Conservation (phyloP, 371 early-diverging fungal species). For the Batrachochytrium dendrobatidis region DNA sequence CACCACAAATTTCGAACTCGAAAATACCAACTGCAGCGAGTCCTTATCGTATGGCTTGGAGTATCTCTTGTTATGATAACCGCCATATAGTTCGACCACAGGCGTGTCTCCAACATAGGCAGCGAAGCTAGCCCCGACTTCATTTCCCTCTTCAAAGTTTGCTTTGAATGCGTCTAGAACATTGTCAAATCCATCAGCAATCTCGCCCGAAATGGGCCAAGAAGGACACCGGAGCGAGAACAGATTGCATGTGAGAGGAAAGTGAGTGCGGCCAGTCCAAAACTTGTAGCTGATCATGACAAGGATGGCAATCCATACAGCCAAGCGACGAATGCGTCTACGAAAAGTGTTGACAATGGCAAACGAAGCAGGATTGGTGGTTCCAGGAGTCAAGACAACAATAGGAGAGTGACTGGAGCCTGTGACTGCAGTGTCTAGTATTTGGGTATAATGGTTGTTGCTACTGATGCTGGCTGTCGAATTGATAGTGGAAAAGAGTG, state of each 20-base stretch:
- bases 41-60: conserved; percentile 39
- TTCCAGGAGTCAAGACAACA: no score
- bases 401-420: background rate
- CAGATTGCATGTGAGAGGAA: conserved; percentile 6
- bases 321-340: background rate
- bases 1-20: conserved; percentile 51
- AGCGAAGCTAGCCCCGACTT: conserved; percentile 31
- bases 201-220: conserved; percentile 20
- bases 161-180: conserved; percentile 18
- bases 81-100: conserved; percentile 58
- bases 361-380: background rate
- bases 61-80: conserved; percentile 45
- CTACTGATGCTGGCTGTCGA: background rate
- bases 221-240: conserved; percentile 18
- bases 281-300: background rate
- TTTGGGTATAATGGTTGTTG: no score
- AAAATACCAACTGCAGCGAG: conserved; percentile 61
- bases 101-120: conserved; percentile 45
- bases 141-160: conserved; percentile 30
- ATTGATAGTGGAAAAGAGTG: no score
- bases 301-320: background rate
- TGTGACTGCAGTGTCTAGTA: background rate
- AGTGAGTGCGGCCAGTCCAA: conserved; percentile 3
- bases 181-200: conserved; percentile 21
- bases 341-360: background rate